Conservation (phyloP, 192 early-diverging fungal species). For the Funneliformis geosporum region DNA sequence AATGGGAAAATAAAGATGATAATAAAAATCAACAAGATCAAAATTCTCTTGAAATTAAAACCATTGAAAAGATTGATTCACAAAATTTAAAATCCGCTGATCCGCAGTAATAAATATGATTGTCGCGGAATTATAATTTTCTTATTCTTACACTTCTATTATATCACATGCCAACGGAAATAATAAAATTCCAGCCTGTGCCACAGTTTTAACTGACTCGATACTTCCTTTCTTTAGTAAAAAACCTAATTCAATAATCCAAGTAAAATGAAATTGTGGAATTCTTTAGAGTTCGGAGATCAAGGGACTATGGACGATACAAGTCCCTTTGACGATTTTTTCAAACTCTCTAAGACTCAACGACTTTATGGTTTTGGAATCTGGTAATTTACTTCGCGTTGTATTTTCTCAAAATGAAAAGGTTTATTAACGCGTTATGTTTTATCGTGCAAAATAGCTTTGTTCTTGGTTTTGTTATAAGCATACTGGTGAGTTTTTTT, state of each 20-base stretch:
- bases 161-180: background rate
- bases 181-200: background rate
- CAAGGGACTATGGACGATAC: constrained; percentile 55
- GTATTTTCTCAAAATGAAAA: background rate
- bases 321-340: constrained; percentile 44
- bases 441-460: constrained; percentile 59
- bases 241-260: background rate
- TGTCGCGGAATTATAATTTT: background rate
- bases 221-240: background rate
- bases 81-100: too few relatives aligned
- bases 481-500: constrained; percentile 62
- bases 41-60: background rate
- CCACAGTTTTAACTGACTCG: too few relatives aligned
- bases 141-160: background rate
- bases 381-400: constrained; percentile 42
- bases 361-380: constrained; percentile 79
- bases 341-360: constrained; percentile 60
- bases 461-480: constrained; percentile 76
- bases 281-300: constrained; percentile 37
- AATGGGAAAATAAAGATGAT: background rate
- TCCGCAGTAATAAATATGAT: background rate
- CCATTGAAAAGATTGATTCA: background rate
- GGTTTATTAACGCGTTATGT: background rate
- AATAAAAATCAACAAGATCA: background rate
- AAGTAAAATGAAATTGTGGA: constrained; percentile 27